Percentiles rank a stretch among this genome's conserved stretches.
Evolutionary conservation across 192 early-diverging fungal genomes (phyloP).

Genomic region (Coemansia sp.): DNA sequence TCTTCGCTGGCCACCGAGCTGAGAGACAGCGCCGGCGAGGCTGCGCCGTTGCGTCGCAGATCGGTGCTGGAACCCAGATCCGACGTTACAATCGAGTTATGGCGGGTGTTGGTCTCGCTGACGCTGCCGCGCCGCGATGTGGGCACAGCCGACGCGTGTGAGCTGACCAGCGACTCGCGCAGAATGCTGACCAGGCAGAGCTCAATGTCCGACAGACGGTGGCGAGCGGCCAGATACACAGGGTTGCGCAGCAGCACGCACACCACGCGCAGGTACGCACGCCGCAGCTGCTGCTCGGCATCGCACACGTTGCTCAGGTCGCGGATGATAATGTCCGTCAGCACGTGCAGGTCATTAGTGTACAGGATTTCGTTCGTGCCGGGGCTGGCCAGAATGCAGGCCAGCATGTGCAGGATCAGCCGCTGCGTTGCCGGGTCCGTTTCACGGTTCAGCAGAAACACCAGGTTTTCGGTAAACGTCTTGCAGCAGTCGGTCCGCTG

Average conservation of each 20-base stretch:
- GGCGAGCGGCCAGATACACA: conserved; percentile 37
- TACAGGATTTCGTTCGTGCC: conserved; percentile 74
- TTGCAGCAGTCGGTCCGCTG: conserved; percentile 55
- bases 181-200: conserved; percentile 46
- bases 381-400: conserved; percentile 64
- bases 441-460: conserved; percentile 90
- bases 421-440: conserved; percentile 55
- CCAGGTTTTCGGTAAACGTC: conserved; percentile 84
- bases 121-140: conserved; percentile 29
- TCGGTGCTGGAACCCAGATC: conserved; percentile 7
- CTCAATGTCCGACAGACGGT: conserved; percentile 50
- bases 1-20: conserved; percentile 45
- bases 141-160: conserved; percentile 6
- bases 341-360: conserved; percentile 86
- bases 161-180: conserved; percentile 42
- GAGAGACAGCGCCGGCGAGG: conserved; percentile 35
- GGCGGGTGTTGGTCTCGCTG: conserved; percentile 34
- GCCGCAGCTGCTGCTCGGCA: conserved; percentile 62
- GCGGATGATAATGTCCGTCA: conserved; percentile 83
- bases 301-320: conserved; percentile 76
- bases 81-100: conserved; percentile 24
- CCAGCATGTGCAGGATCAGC: conserved; percentile 69
- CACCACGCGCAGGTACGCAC: conserved; percentile 67
- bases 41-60: conserved; percentile 6
- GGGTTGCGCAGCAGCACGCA: conserved; percentile 67